Base-by-base conservation (phyloP, 106 monocot species). In the Acorus calamus region DNA sequence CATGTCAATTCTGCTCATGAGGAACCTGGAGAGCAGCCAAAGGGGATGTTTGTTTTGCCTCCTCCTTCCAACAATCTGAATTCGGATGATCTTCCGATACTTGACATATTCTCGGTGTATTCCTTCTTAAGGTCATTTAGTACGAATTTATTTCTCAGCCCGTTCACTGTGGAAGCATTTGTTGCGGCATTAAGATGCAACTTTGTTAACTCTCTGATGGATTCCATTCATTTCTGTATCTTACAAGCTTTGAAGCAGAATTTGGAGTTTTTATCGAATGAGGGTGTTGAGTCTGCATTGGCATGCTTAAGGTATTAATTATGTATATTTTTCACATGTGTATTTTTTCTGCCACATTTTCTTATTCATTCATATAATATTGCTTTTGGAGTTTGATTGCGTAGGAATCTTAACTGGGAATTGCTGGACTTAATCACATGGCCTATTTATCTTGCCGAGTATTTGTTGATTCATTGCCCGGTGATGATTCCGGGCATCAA, bases 381-480 rank as follows among this genome's bases (percentile, higher is more conserved):
- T 42, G 5, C 61, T 64, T 45, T 3, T 51, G 2, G 8, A 56
- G 11, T 28, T 56, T 63, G 55, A 50, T 6, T 78, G 62, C 68
- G 47, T 68, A 96, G 96, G 85, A 71, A 68, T 79, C 83, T 98
- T 52, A 81, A 98, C 47, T 98, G 98, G 98, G 88, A 81, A 51
- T 65, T 83, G 9, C 65, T 98, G 44, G 98, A 98, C 73, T 67
- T 79, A 12, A 60, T 77, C 56, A 92, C 85, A 11, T 98, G 98
- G 98, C 98, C 98, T 12, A 67, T 98, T 46, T 98, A 83, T 81
- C 73, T 91, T 47, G 78, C 72, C 12, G 80, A 85, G 52, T 98
- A 98, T 68, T 57, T 92, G 44, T 53, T 88, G 53, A 45, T 81
- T 64, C 73, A 71, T 66, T 46, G 69, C 64, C 72, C 83, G 44